A percentile compares a stretch with the other conserved stretches of the same genome.
These are phyloP conservation scores for Aureobasidium sp. DNA, from an alignment of 2,329 filamentous ascomycete genomes.

Conservation along the genomic window DNA sequence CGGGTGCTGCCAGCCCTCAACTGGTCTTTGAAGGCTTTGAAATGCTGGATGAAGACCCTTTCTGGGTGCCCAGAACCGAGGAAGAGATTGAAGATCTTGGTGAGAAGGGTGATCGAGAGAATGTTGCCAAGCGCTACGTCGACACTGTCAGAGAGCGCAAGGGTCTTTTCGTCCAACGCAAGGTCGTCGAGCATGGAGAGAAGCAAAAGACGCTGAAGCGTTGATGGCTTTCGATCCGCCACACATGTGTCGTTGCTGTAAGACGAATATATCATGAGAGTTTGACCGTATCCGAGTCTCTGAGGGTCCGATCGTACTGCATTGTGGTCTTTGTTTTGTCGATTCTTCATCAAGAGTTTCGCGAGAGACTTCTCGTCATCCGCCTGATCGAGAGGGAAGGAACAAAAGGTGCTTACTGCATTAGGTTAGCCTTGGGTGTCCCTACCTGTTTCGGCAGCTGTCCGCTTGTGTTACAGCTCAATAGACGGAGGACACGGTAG, in stretches of 20 bases:
- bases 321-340: background rate
- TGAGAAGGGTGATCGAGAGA: conserved; percentile 86
- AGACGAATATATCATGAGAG: too few species aligned
- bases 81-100: conserved; percentile 94
- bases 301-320: background rate
- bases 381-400: background rate
- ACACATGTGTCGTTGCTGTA: too few species aligned
- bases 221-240: conserved; percentile 21
- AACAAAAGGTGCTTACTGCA: background rate
- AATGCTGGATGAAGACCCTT: conserved; percentile 87
- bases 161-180: conserved; percentile 71
- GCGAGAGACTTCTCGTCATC: background rate
- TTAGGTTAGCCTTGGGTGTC: background rate
- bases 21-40: conserved; percentile 90
- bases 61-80: conserved; percentile 95
- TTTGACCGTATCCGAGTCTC: too few species aligned
- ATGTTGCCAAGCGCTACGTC: conserved; percentile 94
- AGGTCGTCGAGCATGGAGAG: conserved; percentile 71
- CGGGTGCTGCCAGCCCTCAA: conserved; percentile 83
- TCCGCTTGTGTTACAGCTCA: too few species aligned
- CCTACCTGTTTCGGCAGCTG: background rate
- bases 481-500: background rate
- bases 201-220: conserved; percentile 74
- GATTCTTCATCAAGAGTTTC: background rate
- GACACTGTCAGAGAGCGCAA: conserved; percentile 80